Evolutionary conservation across 2,329 filamentous ascomycete genomes (phyloP), one percentile per base, ranked within the genome.

Genomic region (Apiospora rasikravindrae): DNA sequence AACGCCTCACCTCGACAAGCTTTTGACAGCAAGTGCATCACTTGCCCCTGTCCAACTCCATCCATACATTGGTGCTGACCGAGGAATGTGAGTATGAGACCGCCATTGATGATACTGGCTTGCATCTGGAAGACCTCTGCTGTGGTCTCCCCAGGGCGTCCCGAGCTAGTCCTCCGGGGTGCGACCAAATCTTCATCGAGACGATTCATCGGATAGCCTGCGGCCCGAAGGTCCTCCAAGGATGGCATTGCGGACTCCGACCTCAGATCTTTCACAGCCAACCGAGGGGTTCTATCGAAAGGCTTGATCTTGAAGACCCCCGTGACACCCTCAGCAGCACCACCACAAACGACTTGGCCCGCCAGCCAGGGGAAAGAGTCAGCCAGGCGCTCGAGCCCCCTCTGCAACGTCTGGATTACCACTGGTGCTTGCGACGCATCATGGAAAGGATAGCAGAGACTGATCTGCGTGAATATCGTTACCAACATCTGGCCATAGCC

Each of bases 1-100:
- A 53, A 53, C 24, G 10, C 24, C 26, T 72, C 71, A 11, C 66
- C 51, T 7, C 71, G 44, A 71, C 84, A 85, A 7, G 83, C 84
- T 73, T 84, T 85, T 5, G 82, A 79, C 37, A 87, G 77, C 8
- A 84, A 80, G 37, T 77, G 71, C 64, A 87, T 85, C 24, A 85
- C 73, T n/a, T 83, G 78, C 11, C 79, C 83, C 73, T 83, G 80
- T 6, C 84, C 85, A 22, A 80, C 81, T 76, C 83, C 83, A 73
- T 88, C 86, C 80, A 85, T 84, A 4, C 79, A 76, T 29, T 82
- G 80, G 73, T 87, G 86, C 61, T 86, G 82, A 47, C 79, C 79
- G 66, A 80, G 79, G 68, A 86, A 77, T 37, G 82, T 84, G 19
- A 87, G 78, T 13, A 88, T 70, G 0, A 87, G 73, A 0, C 85